Percentiles rank a stretch among this genome's conserved stretches.
phyloP scores from a whole-genome alignment of 1,284 basidiomycete genomes.

The Phylloporus sp. region DNA sequence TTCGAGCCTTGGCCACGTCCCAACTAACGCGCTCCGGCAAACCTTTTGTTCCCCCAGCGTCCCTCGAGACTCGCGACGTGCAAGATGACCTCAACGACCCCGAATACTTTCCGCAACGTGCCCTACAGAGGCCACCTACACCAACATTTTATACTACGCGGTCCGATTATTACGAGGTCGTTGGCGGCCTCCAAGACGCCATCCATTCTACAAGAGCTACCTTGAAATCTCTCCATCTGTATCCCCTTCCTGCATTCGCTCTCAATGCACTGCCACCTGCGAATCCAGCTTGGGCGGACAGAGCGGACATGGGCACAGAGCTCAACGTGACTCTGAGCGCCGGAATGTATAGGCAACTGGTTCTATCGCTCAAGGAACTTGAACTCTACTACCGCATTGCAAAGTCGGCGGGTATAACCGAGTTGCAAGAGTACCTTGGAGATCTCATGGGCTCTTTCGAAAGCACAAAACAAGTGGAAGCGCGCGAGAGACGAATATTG shows the following conservation, averaged over 20 bases:
- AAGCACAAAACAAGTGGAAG: constrained; percentile 60
- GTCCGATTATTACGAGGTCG: constrained; percentile 75
- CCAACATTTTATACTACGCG: constrained; percentile 91
- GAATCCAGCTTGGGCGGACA: constrained; percentile 70
- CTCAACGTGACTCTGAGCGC: constrained; percentile 71
- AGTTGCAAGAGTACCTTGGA: constrained; percentile 59
- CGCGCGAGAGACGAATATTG: constrained; percentile 48
- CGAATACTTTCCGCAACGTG: constrained; percentile 10
- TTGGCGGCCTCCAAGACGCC: constrained; percentile 71
- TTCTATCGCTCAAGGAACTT: constrained; percentile 71
- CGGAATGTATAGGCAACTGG: constrained; percentile 72
- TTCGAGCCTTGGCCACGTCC: constrained; percentile 16
- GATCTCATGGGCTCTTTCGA: constrained; percentile 69
- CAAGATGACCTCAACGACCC: constrained; percentile 12
- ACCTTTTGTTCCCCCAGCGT: constrained; percentile 33
- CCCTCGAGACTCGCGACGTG: constrained; percentile 12
- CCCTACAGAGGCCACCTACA: constrained; percentile 50
- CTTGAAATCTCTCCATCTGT: constrained; percentile 70
- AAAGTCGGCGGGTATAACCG: constrained; percentile 60
- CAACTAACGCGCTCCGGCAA: not conserved
- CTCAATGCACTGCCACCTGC: constrained; percentile 63
- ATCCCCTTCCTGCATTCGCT: constrained; percentile 78
- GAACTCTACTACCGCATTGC: constrained; percentile 76
- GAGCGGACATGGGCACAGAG: constrained; percentile 58
- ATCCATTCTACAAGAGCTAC: constrained; percentile 60